A percentile compares a stretch with the other conserved stretches of the same genome.
phyloP scores from a whole-genome alignment of 768 basidiomycete species.

The Amyloporia xantha region DNA sequence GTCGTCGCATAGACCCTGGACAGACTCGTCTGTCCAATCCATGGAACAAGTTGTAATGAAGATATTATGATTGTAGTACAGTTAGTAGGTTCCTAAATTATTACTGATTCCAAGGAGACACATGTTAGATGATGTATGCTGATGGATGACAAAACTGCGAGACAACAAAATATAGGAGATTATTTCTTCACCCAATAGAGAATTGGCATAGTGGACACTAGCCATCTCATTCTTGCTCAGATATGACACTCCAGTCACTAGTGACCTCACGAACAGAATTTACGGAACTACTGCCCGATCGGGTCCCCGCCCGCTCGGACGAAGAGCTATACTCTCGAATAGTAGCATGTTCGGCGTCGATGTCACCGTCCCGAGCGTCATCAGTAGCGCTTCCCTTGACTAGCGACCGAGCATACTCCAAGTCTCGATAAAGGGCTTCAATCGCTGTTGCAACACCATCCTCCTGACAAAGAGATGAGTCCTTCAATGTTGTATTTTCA shows the following conservation, averaged over 20 bases:
- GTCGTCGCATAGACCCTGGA: no score
- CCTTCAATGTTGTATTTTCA: not conserved
- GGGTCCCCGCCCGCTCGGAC: conserved; percentile 11
- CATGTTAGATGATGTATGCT: no score
- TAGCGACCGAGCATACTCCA: conserved; percentile 88
- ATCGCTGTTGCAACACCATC: conserved; percentile 91
- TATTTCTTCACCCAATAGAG: no score
- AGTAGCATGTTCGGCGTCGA: conserved; percentile 30
- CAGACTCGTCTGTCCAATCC: no score
- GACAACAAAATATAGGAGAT: no score
- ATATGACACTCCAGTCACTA: conserved; percentile 87
- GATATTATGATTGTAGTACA: no score
- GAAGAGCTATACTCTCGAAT: conserved; percentile 24
- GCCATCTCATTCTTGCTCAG: conserved; percentile 46
- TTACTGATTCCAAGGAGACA: no score
- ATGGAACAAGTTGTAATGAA: no score
- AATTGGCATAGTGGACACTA: not conserved
- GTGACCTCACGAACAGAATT: conserved; percentile 39
- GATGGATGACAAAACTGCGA: no score
- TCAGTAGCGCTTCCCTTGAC: conserved; percentile 50
- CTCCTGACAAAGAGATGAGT: conserved; percentile 46
- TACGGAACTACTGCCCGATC: conserved; percentile 19
- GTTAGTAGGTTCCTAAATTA: no score
- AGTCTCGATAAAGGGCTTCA: conserved; percentile 91
- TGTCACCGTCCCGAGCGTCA: conserved; percentile 16